Evolutionary conservation across 768 basidiomycete genomes (phyloP), one percentile per base, ranked within the genome.

Genomic region (Tephrocybe sp.): DNA sequence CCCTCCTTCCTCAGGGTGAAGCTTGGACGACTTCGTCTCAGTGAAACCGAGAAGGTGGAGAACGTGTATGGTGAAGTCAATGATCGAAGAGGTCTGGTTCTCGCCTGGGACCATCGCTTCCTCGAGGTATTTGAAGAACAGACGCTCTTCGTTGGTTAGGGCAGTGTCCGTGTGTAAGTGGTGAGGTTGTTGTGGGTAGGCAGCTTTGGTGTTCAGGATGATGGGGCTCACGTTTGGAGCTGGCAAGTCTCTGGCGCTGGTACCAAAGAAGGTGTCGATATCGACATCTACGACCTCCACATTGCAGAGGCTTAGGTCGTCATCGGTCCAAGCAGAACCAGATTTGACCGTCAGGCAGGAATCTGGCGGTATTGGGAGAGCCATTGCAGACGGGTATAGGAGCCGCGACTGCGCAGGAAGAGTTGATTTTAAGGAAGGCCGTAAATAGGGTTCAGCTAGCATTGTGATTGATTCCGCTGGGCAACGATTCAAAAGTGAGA

Each of bases 31-130:
- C 12, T 36, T 50, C 2, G 52, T 30, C 15, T 51, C 37, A 2
- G 48, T 47, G 36, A 45, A 59, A 15, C 56, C 53, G 11, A 59
- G 46, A 1, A 59, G 41, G 10, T 55, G 46, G 8, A 59, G 56
- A 11, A 55, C 40, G 31, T 55, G 49, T 9, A 42, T 24, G 4
- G 52, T 43, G 46, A 59, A 57, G 25, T 53, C 47, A 18, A 49
- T 30, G 29, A 58, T 47, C 36, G 52, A 42, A 25, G 45, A 38
- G 29, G 45, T 37, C 24, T 52, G 44, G 4, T 49, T 24, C 1
- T 43, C 43, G 25, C 50, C 38, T 19, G 49, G 36, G 0, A 27
- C 33, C 42, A 57, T 57, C 2, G 49, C 56, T 11, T 48, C 51
- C 7, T 54, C 50, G 18, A 59, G 55, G 12, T 53, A 37, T 8